These are phyloP conservation scores for Thermothelomyces thermophilus DNA, from an alignment of 2,329 filamentous ascomycete species.

Conservation along the genomic window DNA sequence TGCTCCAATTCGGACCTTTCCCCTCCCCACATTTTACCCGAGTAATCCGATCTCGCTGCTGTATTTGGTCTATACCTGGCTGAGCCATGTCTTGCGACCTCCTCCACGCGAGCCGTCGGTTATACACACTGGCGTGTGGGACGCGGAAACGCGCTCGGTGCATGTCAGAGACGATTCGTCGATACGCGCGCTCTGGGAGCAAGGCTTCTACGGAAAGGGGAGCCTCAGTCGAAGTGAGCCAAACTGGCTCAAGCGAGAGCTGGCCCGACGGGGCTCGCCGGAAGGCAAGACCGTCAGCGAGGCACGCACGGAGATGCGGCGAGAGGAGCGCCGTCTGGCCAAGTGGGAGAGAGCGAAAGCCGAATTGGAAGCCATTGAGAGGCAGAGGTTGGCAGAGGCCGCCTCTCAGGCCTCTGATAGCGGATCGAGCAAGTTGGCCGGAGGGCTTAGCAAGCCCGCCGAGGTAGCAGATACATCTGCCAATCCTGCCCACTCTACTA, in stretches of 20 bases:
- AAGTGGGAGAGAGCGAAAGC: conserved; percentile 89
- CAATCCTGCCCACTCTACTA: background rate
- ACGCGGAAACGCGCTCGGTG: conserved; percentile 71
- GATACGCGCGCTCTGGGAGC: conserved; percentile 82
- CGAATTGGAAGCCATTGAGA: conserved; percentile 76
- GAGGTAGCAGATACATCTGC: background rate
- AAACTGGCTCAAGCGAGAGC: conserved; percentile 81
- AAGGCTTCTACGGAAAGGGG: conserved; percentile 96
- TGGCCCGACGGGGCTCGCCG: conserved; percentile 60
- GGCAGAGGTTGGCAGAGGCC: conserved; percentile 50
- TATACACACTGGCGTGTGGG: conserved; percentile 70
- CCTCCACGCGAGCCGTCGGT: conserved; percentile 58
- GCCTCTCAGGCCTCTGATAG: conserved; percentile 8
- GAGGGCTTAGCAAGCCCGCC: background rate
- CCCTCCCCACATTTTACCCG: conserved; percentile 81
- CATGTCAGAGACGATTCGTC: conserved; percentile 72
- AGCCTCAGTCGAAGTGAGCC: conserved; percentile 90
- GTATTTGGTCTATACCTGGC: conserved; percentile 69
- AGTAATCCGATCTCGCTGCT: conserved; percentile 87
- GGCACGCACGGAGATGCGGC: conserved; percentile 66
- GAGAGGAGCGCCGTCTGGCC: conserved; percentile 73
- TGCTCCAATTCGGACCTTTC: conserved; percentile 72
- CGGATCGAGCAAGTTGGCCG: background rate
- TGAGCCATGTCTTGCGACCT: conserved; percentile 64
- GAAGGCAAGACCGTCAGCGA: conserved; percentile 65